Percentiles rank a stretch among this genome's conserved stretches.
phyloP scores from a whole-genome alignment of 2,329 filamentous ascomycete genomes.

The Juglanconis oblonga region DNA sequence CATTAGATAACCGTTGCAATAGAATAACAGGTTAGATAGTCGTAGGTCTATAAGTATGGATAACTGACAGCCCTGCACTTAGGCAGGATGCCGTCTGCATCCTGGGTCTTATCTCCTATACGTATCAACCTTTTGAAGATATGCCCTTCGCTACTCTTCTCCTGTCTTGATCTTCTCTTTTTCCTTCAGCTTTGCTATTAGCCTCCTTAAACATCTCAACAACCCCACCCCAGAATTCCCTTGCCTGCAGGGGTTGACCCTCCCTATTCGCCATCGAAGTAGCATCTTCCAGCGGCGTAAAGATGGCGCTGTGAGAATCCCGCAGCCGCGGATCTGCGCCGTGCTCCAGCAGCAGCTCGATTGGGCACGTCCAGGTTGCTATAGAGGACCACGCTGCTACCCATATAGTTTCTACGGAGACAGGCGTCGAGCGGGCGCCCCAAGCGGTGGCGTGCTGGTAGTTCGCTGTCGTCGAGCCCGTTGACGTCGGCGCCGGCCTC shows the following conservation, averaged over 20 bases:
- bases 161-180: background rate
- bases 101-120: background rate
- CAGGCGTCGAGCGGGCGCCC: background rate
- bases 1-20: too few species aligned
- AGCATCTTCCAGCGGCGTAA: background rate
- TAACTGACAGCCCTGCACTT: background rate
- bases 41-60: background rate
- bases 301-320: background rate
- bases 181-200: background rate
- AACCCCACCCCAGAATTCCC: background rate
- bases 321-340: background rate
- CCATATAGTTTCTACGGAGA: background rate
- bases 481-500: background rate
- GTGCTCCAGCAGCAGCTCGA: background rate
- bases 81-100: background rate
- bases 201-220: background rate
- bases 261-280: background rate
- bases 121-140: background rate
- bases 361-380: background rate
- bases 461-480: background rate
- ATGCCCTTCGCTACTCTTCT: background rate
- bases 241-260: background rate
- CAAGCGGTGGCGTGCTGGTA: background rate
- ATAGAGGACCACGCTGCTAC: background rate
- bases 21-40: too few species aligned